These are phyloP conservation scores for Calonectria crousiana DNA, from an alignment of 2,329 filamentous ascomycete species.

Conservation along the genomic window DNA sequence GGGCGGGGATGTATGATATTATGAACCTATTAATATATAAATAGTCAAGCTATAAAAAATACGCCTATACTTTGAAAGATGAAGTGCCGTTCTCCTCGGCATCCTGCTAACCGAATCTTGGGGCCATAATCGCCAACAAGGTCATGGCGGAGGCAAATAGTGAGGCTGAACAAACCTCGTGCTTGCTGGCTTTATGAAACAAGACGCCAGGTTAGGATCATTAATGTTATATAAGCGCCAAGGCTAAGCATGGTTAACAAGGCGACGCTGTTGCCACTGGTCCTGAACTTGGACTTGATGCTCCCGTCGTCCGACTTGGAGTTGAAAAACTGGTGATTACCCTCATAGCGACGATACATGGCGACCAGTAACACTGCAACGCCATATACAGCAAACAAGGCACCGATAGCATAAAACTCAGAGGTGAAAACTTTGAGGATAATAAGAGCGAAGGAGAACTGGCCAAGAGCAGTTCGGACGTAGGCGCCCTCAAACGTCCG, in stretches of 20 bases:
- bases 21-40: not conserved
- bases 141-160: not conserved
- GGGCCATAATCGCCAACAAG: not conserved
- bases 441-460: slow-evolving; percentile 95
- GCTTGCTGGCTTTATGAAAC: slow-evolving; percentile 34
- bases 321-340: slow-evolving; percentile 93
- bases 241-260: slow-evolving; percentile 69
- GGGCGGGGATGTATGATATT: not conserved
- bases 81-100: not conserved
- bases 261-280: slow-evolving; percentile 72
- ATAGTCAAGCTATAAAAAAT: not conserved
- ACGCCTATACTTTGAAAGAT: not conserved
- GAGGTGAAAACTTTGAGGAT: slow-evolving; percentile 93
- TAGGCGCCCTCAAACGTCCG: slow-evolving; percentile 98
- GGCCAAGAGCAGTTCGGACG: slow-evolving; percentile 91
- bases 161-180: not conserved
- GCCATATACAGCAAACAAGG: slow-evolving; percentile 93
- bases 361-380: slow-evolving; percentile 86
- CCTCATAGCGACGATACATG: slow-evolving; percentile 88
- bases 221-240: slow-evolving; percentile 67
- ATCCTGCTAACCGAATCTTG: not conserved
- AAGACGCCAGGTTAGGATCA: slow-evolving; percentile 67
- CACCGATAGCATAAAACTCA: slow-evolving; percentile 98
- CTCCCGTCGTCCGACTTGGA: slow-evolving; percentile 48
- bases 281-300: slow-evolving; percentile 68